Percentiles rank a stretch among this genome's conserved stretches.
Evolutionary conservation across 192 early-diverging fungal genomes (phyloP).

Genomic region (Dissophora ornata): DNA sequence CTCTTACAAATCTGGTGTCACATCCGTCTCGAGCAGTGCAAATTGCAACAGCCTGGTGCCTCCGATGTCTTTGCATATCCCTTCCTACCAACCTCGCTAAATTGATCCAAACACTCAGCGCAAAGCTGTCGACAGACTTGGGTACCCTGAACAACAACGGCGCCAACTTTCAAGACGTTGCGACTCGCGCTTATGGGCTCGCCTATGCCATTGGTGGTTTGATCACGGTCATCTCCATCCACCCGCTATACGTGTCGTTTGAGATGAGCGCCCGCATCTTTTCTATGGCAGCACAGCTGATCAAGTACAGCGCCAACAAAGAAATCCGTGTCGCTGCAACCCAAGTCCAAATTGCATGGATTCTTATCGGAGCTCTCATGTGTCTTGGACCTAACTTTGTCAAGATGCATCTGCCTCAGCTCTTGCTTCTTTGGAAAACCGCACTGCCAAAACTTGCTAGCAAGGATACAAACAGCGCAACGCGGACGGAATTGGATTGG

Average conservation of each 20-base stretch:
- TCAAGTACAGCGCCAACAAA: conserved; percentile 70
- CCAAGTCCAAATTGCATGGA: conserved; percentile 84
- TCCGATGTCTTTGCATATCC: conserved; percentile 74
- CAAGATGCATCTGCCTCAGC: conserved; percentile 79
- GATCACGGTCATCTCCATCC: conserved; percentile 73
- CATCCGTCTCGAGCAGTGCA: conserved; percentile 81
- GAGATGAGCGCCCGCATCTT: conserved; percentile 85
- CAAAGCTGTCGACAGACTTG: conserved; percentile 63
- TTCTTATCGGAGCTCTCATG: conserved; percentile 78
- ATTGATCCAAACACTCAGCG: conserved; percentile 61
- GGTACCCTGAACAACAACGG: conserved; percentile 80
- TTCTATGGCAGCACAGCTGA: conserved; percentile 77
- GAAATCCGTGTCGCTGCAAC: conserved; percentile 68
- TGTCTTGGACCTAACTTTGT: conserved; percentile 85
- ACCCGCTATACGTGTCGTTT: conserved; percentile 78
- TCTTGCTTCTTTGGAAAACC: conserved; percentile 82
- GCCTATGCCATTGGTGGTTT: conserved; percentile 71
- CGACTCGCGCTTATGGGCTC: conserved; percentile 71
- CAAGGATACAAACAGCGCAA: conserved; percentile 69
- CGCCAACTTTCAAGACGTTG: conserved; percentile 66
- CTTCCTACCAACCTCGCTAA: conserved; percentile 72
- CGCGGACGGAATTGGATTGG: conserved; percentile 73
- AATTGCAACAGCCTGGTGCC: conserved; percentile 74
- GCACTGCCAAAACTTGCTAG: conserved; percentile 78
- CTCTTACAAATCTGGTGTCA: conserved; percentile 73